These are phyloP conservation scores for Orbilia oligospora DNA, from an alignment of 2,329 filamentous ascomycete species.

Conservation along the genomic window DNA sequence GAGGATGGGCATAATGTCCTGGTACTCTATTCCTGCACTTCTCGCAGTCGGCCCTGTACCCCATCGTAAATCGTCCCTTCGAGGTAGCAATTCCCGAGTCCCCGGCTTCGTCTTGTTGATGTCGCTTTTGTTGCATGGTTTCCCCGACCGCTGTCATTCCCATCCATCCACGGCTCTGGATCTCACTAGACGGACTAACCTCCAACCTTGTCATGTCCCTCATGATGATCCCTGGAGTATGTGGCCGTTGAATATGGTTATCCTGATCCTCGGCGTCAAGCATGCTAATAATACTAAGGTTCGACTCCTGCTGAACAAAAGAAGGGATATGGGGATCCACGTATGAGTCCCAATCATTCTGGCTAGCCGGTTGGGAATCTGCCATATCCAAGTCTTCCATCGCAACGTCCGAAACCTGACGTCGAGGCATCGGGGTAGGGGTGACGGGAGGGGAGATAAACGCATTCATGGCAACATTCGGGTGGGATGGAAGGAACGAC, in stretches of 20 bases:
- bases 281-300: conserved; percentile 43
- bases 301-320: conserved; percentile 51
- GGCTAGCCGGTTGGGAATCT: conserved; percentile 44
- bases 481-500: conserved; percentile 26
- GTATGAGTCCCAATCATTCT: conserved; percentile 34
- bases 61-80: conserved; percentile 62
- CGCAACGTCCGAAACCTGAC: conserved; percentile 42
- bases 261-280: conserved; percentile 28
- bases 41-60: conserved; percentile 62
- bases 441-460: conserved; percentile 55
- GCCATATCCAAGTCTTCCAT: conserved; percentile 57
- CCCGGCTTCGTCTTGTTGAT: neutral
- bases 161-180: conserved; percentile 41
- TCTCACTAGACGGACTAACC: conserved; percentile 49
- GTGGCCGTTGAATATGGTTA: conserved; percentile 26
- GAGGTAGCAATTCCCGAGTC: conserved; percentile 7
- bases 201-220: conserved; percentile 54
- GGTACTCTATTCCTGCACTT: conserved; percentile 63
- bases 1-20: conserved; percentile 62
- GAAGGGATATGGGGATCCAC: conserved; percentile 23
- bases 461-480: conserved; percentile 51
- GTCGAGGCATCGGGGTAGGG: conserved; percentile 36
- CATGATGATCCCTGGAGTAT: conserved; percentile 58
- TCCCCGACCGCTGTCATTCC: conserved; percentile 12
- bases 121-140: neutral